phyloP scores from a whole-genome alignment of 192 early-diverging fungal genomes.

The Entomortierella beljakovae region DNA sequence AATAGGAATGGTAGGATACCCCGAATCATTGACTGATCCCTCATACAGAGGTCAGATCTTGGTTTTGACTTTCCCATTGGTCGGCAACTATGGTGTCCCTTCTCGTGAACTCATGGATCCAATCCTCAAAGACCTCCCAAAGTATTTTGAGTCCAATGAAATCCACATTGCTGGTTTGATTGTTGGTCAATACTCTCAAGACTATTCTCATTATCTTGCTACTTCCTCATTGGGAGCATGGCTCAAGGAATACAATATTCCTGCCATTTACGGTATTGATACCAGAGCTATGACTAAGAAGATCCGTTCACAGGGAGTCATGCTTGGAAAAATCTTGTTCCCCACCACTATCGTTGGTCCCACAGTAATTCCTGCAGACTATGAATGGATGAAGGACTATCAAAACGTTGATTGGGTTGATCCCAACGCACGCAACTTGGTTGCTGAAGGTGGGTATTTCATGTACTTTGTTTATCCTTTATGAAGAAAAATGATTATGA shows the following conservation, averaged over 20 bases:
- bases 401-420: conserved; percentile 93
- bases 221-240: conserved; percentile 84
- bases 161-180: conserved; percentile 96
- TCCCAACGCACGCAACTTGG: conserved; percentile 93
- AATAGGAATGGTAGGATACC: conserved; percentile 96
- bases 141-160: conserved; percentile 94
- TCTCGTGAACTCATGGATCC: conserved; percentile 86
- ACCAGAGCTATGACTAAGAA: conserved; percentile 98
- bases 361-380: conserved; percentile 54
- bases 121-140: conserved; percentile 86
- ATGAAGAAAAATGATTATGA: neutral
- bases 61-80: conserved; percentile 95
- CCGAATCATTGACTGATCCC: conserved; percentile 98
- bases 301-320: conserved; percentile 90
- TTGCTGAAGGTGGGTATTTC: conserved; percentile 73
- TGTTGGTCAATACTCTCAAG: conserved; percentile 90
- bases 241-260: conserved; percentile 93
- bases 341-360: conserved; percentile 69
- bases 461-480: neutral
- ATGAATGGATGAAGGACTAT: conserved; percentile 71
- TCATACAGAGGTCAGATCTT: conserved; percentile 99
- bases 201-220: conserved; percentile 96
- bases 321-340: conserved; percentile 94
- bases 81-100: conserved; percentile 99
- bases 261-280: conserved; percentile 95